Evolutionary conservation across 2,329 filamentous ascomycete species (phyloP).

Genomic region (Cercospora sp.): DNA sequence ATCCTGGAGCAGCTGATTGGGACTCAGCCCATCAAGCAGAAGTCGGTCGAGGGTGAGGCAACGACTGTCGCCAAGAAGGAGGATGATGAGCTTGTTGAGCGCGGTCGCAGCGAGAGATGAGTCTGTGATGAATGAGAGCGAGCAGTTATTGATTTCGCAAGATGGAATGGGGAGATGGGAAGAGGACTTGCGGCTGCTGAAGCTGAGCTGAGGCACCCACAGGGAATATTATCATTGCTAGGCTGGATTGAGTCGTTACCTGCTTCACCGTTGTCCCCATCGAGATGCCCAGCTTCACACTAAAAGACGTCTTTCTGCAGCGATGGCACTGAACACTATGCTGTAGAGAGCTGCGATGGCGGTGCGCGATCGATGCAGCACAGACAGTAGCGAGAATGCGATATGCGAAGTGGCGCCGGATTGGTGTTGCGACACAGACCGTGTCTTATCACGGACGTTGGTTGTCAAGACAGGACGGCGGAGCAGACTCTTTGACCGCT

Average conservation of each 20-base stretch:
- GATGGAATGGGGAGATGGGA: too few relatives aligned
- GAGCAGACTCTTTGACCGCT: background rate
- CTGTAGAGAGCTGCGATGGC: too few relatives aligned
- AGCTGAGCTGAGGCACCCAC: background rate
- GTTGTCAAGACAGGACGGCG: background rate
- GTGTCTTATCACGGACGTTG: background rate
- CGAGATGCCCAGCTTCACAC: background rate
- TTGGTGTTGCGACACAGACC: background rate
- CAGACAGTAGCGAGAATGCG: background rate
- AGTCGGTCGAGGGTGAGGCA: background rate
- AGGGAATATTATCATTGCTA: background rate
- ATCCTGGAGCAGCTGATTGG: background rate
- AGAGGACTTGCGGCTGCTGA: too few relatives aligned
- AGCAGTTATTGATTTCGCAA: too few relatives aligned
- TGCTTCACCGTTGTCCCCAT: background rate
- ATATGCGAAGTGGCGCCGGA: background rate
- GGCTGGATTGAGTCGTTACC: background rate
- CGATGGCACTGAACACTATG: too few relatives aligned
- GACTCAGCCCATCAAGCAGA: background rate
- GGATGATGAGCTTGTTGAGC: background rate
- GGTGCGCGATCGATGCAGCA: background rate
- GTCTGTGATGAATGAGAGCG: too few relatives aligned
- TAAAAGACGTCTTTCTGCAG: background rate
- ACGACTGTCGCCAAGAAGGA: background rate
- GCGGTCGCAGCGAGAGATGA: background rate